A percentile compares a stretch with the other conserved stretches of the same genome.
These are phyloP conservation scores for Globisporangium ultimum DNA, from an alignment of 352 stramenopile genomes.

Conservation along the genomic window DNA sequence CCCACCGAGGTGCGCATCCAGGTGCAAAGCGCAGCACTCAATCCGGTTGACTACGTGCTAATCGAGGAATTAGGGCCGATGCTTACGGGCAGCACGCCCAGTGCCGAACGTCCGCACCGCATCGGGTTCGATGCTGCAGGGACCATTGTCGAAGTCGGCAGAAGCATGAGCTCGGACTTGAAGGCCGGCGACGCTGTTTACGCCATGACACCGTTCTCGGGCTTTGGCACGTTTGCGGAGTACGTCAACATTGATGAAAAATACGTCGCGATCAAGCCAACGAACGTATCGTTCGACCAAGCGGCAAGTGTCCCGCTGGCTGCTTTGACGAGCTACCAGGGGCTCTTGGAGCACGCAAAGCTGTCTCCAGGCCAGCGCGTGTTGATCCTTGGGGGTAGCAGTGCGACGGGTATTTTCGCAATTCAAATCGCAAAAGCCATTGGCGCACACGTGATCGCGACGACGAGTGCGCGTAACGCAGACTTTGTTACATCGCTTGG, in stretches of 20 bases:
- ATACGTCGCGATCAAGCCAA: constrained; percentile 46
- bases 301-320: constrained; percentile 46
- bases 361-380: constrained; percentile 25
- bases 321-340: constrained; percentile 60
- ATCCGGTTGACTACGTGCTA: constrained; percentile 66
- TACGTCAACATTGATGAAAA: constrained; percentile 33
- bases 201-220: constrained; percentile 31
- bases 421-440: constrained; percentile 62
- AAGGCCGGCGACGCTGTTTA: constrained; percentile 51
- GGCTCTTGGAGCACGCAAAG: constrained; percentile 29
- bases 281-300: constrained; percentile 46
- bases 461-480: constrained; percentile 37
- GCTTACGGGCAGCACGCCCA: constrained; percentile 22
- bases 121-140: not conserved
- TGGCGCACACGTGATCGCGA: constrained; percentile 47
- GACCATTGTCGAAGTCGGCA: not conserved
- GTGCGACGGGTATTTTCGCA: constrained; percentile 53
- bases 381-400: constrained; percentile 60
- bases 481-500: constrained; percentile 35
- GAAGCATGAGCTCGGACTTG: not conserved
- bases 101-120: constrained; percentile 13
- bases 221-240: constrained; percentile 54
- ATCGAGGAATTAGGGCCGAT: constrained; percentile 22
- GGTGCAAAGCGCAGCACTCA: constrained; percentile 56
- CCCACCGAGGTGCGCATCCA: constrained; percentile 39